These are phyloP conservation scores for Saccharomyces hybrid DNA, from an alignment of 1,139 yeast genomes.

Conservation along the genomic window DNA sequence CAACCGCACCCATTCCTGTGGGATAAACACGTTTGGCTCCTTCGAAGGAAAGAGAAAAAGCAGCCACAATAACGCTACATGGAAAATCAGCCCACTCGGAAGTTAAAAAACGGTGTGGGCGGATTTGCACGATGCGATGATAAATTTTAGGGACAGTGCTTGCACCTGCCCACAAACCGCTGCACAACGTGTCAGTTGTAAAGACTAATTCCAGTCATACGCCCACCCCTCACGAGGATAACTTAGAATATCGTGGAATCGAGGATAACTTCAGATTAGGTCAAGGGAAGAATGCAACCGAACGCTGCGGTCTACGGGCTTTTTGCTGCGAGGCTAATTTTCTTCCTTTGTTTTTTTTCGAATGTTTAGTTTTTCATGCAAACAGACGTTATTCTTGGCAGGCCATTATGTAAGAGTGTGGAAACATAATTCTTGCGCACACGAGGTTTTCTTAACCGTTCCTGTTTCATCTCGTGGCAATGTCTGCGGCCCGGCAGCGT, in stretches of 20 bases:
- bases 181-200: not conserved
- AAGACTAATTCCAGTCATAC: not conserved
- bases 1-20: not conserved
- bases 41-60: not conserved
- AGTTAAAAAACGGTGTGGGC: not conserved
- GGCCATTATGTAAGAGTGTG: not conserved
- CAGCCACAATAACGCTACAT: not conserved
- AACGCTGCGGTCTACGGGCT: not conserved
- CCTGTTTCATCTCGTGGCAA: not conserved
- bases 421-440: not conserved
- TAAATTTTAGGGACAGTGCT: not conserved
- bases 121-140: not conserved
- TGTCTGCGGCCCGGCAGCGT: not conserved
- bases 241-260: not conserved
- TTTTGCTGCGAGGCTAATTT: not conserved
- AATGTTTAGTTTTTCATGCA: not conserved
- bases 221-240: not conserved
- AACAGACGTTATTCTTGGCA: not conserved
- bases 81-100: not conserved
- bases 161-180: not conserved
- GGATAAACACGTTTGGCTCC: not conserved
- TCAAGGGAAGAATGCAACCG: not conserved
- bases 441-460: not conserved
- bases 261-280: not conserved
- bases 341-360: not conserved